Base-by-base conservation (phyloP, 2,329 filamentous ascomycete genomes). In the Magnaporthiopsis incrustans region DNA sequence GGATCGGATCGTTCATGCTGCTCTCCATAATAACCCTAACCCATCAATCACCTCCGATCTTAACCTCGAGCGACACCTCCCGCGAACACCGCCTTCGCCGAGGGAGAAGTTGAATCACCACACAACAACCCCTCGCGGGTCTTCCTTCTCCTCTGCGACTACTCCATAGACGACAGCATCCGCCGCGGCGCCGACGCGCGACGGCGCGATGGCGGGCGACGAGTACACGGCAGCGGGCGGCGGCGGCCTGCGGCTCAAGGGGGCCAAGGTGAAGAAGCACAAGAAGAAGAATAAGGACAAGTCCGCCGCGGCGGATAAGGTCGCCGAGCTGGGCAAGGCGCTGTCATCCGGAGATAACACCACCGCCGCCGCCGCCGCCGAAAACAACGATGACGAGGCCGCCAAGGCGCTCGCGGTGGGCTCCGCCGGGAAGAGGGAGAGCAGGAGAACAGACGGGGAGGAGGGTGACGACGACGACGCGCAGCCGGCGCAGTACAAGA, bases 181-280 rank as follows among this genome's bases (percentile, higher is more conserved):
- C 44, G 8, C 18, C 44, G 18, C 18, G 4, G 18, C 18, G 44
- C 44, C 18, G 22, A n/a, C 44, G 44, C 44, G 44, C 58, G 59
- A 92, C 92, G 89, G 84, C 88, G 30, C 58, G 59, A 92, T 92
- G 89, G 84, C 88, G 30, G 82, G 85, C 64, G 88, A 90, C 74
- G 91, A 96, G 69, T 96, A 96, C 79, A 76, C 82, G 67, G 76
- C 81, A 64, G 82, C 84, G 66, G 82, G 86, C 65, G 86, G 88
- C 71, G 92, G 92, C 70, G 89, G 89, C 66, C 84, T 97, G 44
- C 94, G 91, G 73, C 84, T 97, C 66, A 97, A 97, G 79, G 92
- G 92, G 71, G 84, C 80, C 67, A 88, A 87, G 71, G 79, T 85
- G 35, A 75, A 82, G 67, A 87, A 85, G 71, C 79, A 85, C 68